Conservation (phyloP, 1,139 yeast genomes). For the Yamadazyma triangularis region DNA sequence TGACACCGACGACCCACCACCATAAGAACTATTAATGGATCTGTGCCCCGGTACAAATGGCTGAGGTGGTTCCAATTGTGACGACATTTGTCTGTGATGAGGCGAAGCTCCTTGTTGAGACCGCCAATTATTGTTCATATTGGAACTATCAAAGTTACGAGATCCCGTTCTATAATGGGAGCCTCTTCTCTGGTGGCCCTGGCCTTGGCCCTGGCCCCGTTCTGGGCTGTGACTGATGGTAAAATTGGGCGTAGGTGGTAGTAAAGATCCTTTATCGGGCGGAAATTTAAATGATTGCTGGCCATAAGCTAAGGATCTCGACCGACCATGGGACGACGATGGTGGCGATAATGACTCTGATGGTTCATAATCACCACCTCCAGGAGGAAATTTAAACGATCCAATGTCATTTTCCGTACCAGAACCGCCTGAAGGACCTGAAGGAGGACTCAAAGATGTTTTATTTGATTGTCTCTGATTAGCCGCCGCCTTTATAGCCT, state of each 20-base stretch:
- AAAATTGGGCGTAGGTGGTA: conserved; percentile 47
- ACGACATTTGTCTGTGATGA: conserved; percentile 23
- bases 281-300: conserved; percentile 45
- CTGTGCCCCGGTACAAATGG: conserved; percentile 78
- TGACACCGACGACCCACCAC: conserved; percentile 57
- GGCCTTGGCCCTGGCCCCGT: conserved; percentile 11
- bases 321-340: conserved; percentile 24
- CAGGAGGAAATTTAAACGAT: conserved; percentile 34
- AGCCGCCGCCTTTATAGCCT: conserved; percentile 97
- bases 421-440: conserved; percentile 7
- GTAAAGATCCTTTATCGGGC: conserved; percentile 26
- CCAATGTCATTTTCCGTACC: conserved; percentile 17
- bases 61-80: conserved; percentile 46
- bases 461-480: conserved; percentile 60
- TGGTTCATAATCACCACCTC: conserved; percentile 13
- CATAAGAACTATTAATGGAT: conserved; percentile 62
- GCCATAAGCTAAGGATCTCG: conserved; percentile 41
- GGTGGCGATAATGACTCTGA: conserved; percentile 13
- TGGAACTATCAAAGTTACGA: conserved; percentile 50
- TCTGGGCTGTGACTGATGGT: conserved; percentile 39
- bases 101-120: conserved; percentile 24
- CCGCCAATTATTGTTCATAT: conserved; percentile 67
- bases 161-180: conserved; percentile 56
- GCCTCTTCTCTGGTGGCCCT: conserved; percentile 39
- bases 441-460: conserved; percentile 33